A percentile compares a stretch with the other conserved stretches of the same genome.
Conservation (phyloP, 257 asterid genomes). For the Prunella vulgaris region DNA sequence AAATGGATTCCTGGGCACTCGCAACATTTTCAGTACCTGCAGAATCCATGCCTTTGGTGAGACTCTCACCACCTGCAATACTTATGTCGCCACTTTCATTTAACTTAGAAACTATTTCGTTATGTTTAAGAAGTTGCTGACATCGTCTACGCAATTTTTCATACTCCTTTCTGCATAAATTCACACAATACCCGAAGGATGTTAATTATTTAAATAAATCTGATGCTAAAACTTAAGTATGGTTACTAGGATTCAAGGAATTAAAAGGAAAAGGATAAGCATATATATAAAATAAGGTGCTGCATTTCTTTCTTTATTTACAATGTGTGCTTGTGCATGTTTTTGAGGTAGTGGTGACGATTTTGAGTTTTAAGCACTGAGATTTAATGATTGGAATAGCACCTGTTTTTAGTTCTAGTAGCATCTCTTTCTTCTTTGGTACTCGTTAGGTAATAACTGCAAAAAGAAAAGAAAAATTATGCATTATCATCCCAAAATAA, state of each 20-base stretch:
- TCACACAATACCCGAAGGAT: constrained; percentile 10
- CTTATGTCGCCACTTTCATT: constrained; percentile 36
- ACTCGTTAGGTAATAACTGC: constrained; percentile 77
- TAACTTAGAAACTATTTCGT: constrained; percentile 24
- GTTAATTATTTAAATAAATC: constrained; percentile 8
- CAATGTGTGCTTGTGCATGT: background rate
- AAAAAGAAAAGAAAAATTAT: background rate
- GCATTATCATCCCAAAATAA: background rate
- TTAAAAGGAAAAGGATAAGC: background rate
- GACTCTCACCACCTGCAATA: constrained; percentile 30
- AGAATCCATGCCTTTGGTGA: constrained; percentile 47
- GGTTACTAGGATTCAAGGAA: background rate
- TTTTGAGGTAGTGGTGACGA: background rate
- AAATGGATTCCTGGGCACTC: constrained; percentile 78
- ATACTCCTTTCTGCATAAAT: constrained; percentile 66
- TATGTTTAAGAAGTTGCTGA: constrained; percentile 44
- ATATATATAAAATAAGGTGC: background rate
- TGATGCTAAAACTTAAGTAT: background rate
- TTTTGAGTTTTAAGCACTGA: constrained; percentile 8
- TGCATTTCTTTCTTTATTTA: background rate
- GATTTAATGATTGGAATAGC: background rate
- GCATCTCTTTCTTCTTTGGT: constrained; percentile 73
- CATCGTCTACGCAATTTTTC: constrained; percentile 70
- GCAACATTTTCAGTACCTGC: constrained; percentile 67
- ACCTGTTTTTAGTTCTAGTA: constrained; percentile 59